phyloP scores from a whole-genome alignment of 2,329 filamentous ascomycete genomes.

The Colletotrichum euphorbiae region DNA sequence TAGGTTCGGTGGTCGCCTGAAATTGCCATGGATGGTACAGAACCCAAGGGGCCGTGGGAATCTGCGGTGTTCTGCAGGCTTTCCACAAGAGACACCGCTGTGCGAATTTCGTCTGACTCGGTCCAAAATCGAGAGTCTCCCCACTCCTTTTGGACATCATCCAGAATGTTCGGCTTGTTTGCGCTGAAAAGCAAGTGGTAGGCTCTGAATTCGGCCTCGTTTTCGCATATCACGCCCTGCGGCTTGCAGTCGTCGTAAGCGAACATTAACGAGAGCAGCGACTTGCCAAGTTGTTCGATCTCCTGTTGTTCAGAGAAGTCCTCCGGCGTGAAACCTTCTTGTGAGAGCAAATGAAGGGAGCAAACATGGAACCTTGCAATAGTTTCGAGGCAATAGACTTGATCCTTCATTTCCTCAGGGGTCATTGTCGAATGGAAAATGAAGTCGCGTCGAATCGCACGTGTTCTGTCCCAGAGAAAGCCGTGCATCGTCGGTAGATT shows the following conservation, averaged over 20 bases:
- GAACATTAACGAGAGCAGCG: conserved; percentile 73
- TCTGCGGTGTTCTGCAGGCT: conserved; percentile 69
- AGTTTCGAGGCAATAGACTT: conserved; percentile 73
- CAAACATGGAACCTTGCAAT: conserved; percentile 76
- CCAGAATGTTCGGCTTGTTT: conserved; percentile 66
- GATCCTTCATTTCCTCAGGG: conserved; percentile 65
- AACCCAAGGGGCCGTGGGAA: conserved; percentile 67
- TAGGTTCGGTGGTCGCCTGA: conserved; percentile 64
- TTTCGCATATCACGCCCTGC: conserved; percentile 68
- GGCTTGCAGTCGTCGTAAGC: conserved; percentile 74
- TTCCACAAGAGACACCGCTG: conserved; percentile 70
- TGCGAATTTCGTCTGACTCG: conserved; percentile 68
- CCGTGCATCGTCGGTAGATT: conserved; percentile 68
- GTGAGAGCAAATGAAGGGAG: conserved; percentile 71
- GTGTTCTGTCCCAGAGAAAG: conserved; percentile 76
- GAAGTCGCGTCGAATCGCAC: conserved; percentile 76
- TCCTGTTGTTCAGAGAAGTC: conserved; percentile 76
- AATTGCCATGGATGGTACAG: conserved; percentile 60
- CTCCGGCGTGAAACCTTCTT: conserved; percentile 65
- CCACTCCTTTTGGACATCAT: conserved; percentile 67
- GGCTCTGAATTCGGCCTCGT: conserved; percentile 74
- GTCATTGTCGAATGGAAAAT: conserved; percentile 73
- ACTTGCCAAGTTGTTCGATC: conserved; percentile 74
- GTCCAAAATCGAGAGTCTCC: conserved; percentile 62
- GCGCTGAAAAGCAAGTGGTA: conserved; percentile 74